Conservation (phyloP, 495 filamentous ascomycete genomes). For the Podospora tetraspora region DNA sequence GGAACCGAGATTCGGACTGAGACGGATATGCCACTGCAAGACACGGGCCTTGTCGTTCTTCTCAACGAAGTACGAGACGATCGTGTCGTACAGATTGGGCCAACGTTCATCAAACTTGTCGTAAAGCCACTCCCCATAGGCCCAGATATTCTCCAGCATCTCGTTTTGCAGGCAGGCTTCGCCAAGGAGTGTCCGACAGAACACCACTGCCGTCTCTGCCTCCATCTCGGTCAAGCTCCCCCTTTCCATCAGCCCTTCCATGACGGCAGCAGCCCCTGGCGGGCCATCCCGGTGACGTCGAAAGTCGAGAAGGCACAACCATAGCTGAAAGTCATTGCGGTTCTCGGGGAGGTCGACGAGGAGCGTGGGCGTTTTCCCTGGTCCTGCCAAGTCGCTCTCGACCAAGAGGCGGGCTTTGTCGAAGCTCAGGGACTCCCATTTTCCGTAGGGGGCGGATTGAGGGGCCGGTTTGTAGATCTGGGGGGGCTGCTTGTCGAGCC, state of each 20-base stretch:
- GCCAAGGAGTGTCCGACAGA: slow-evolving; percentile 57
- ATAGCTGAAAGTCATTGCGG: slow-evolving; percentile 52
- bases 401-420: slow-evolving; percentile 25
- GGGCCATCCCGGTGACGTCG: slow-evolving; percentile 56
- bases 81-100: slow-evolving; percentile 36
- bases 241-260: slow-evolving; percentile 31
- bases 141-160: slow-evolving; percentile 46
- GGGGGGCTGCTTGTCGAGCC: not conserved
- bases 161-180: slow-evolving; percentile 34
- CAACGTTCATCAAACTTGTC: slow-evolving; percentile 45
- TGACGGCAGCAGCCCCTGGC: slow-evolving; percentile 43
- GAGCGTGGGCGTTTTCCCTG: slow-evolving; percentile 29
- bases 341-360: slow-evolving; percentile 52
- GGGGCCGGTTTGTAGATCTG: not conserved
- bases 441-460: slow-evolving; percentile 13
- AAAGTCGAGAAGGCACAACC: slow-evolving; percentile 60
- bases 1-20: slow-evolving; percentile 34
- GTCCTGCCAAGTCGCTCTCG: slow-evolving; percentile 45
- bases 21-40: slow-evolving; percentile 33
- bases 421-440: slow-evolving; percentile 19
- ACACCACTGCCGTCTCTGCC: slow-evolving; percentile 34
- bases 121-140: slow-evolving; percentile 53
- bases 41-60: slow-evolving; percentile 28
- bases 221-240: slow-evolving; percentile 24
- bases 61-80: slow-evolving; percentile 33